Conservation (phyloP, 768 basidiomycete species). For the Thelephora ganbajun region DNA sequence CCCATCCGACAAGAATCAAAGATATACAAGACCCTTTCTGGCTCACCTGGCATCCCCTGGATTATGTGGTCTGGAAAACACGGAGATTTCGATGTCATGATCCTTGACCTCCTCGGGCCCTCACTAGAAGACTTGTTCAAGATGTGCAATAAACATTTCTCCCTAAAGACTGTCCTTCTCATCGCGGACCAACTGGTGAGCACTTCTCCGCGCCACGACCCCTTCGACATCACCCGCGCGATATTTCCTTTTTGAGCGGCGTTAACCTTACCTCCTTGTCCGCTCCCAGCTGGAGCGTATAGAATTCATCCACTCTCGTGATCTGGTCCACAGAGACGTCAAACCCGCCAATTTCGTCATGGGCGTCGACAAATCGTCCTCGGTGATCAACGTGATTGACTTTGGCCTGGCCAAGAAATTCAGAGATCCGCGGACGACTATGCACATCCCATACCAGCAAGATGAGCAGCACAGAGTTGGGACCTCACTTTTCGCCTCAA, state of each 20-base stretch:
- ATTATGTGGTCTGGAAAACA: constrained; percentile 86
- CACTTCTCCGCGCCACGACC: constrained; percentile 1
- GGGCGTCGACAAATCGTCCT: constrained; percentile 56
- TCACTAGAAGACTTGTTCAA: constrained; percentile 80
- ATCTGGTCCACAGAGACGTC: constrained; percentile 92
- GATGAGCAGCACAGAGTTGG: constrained; percentile 71
- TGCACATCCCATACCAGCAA: constrained; percentile 60
- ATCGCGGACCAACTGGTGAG: constrained; percentile 90
- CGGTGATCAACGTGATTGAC: constrained; percentile 82
- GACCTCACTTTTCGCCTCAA: constrained; percentile 60
- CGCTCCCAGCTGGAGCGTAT: constrained; percentile 72
- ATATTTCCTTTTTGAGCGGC: constrained; percentile 3
- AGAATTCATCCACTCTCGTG: constrained; percentile 92
- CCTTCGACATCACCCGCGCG: background rate
- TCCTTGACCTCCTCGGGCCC: constrained; percentile 92
- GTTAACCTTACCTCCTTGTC: constrained; percentile 8
- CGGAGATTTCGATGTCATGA: constrained; percentile 94
- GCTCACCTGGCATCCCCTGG: constrained; percentile 81
- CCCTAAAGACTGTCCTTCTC: constrained; percentile 85
- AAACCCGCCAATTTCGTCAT: constrained; percentile 99
- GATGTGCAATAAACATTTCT: constrained; percentile 83
- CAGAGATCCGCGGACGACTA: constrained; percentile 47
- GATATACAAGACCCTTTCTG: constrained; percentile 85
- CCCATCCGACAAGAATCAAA: constrained; percentile 82
- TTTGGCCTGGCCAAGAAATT: constrained; percentile 77